A percentile compares a stretch with the other conserved stretches of the same genome.
Evolutionary conservation across 352 stramenopile genomes (phyloP).

Genomic region (Sclerospora graminicola): DNA sequence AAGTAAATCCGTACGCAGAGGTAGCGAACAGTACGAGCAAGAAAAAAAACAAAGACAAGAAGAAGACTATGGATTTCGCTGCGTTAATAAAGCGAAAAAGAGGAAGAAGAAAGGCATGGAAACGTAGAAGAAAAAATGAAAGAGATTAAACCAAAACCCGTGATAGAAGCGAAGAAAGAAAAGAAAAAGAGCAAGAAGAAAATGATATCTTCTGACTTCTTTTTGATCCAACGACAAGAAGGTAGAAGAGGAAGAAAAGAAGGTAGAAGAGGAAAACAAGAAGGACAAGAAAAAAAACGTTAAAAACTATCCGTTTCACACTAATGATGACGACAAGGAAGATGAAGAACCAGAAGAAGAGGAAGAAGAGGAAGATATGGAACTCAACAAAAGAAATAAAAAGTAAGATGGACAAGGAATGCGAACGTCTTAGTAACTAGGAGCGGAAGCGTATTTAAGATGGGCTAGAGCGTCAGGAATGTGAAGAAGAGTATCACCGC

Average conservation of each 20-base stretch:
- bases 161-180: slow-evolving; percentile 36
- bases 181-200: slow-evolving; percentile 84
- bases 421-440: slow-evolving; percentile 83
- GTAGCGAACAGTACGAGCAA: slow-evolving; percentile 37
- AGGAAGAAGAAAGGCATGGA: slow-evolving; percentile 42
- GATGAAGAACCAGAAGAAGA: too few species aligned
- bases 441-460: slow-evolving; percentile 79
- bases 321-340: slow-evolving; percentile 30
- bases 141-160: too few species aligned
- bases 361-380: slow-evolving; percentile 28
- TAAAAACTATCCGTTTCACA: slow-evolving; percentile 53
- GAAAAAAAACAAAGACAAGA: slow-evolving; percentile 74
- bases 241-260: slow-evolving; percentile 35
- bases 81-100: slow-evolving; percentile 29
- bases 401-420: slow-evolving; percentile 70
- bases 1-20: slow-evolving; percentile 48
- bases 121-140: slow-evolving; percentile 29
- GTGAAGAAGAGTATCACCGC: slow-evolving; percentile 75
- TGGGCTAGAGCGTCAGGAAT: slow-evolving; percentile 64
- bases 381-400: slow-evolving; percentile 38
- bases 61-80: too few species aligned
- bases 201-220: slow-evolving; percentile 57
- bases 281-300: slow-evolving; percentile 71
- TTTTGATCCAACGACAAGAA: slow-evolving; percentile 53
- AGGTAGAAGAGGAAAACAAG: too few species aligned